Evolutionary conservation across 768 basidiomycete species (phyloP).

Genomic region (Cubamyces sp.): DNA sequence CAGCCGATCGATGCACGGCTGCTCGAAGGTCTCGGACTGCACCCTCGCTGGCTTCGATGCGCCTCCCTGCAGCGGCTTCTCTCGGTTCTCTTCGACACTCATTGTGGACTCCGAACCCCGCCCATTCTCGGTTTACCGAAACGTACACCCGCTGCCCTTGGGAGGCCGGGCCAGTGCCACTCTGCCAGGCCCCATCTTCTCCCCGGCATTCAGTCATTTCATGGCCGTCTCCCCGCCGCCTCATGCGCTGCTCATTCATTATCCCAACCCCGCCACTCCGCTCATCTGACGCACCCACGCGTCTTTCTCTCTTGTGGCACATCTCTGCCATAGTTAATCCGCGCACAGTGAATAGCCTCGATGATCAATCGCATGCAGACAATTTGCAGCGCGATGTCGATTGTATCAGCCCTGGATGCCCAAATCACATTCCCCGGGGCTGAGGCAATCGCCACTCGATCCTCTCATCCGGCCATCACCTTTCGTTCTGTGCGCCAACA

Average conservation of each 20-base stretch:
- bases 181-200: neutral
- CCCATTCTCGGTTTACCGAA: neutral
- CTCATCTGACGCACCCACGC: constrained; percentile 8
- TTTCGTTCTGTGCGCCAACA: neutral
- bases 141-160: constrained; percentile 7
- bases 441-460: constrained; percentile 2
- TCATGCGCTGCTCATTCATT: constrained; percentile 13
- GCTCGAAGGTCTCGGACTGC: neutral
- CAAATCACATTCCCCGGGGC: neutral
- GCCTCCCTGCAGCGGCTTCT: neutral
- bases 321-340: constrained; percentile 6
- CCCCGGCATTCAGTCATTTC: constrained; percentile 1
- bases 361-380: constrained; percentile 6
- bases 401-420: neutral
- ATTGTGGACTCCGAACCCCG: neutral
- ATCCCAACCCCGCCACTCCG: neutral
- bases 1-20: constrained; percentile 12
- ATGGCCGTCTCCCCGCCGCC: neutral
- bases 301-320: neutral
- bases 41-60: neutral
- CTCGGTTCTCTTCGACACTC: neutral
- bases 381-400: neutral
- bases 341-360: constrained; percentile 3
- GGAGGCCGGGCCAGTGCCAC: neutral
- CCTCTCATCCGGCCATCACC: constrained; percentile 16